phyloP scores from a whole-genome alignment of 306 rosid genomes.

The Quercus suber region DNA sequence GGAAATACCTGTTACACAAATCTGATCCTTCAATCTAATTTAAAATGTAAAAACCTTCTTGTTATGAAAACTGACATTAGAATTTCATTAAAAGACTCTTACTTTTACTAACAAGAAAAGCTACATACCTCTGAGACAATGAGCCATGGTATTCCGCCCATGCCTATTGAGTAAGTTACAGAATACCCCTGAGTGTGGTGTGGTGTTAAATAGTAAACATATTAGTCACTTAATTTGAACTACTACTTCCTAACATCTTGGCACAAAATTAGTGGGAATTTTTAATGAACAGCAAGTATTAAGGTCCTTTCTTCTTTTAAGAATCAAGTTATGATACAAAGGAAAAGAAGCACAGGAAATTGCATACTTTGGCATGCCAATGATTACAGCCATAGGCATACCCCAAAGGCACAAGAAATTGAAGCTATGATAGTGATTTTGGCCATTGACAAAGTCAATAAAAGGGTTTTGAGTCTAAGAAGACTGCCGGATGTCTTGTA shows the following conservation, averaged over 20 bases:
- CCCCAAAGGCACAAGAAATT: not conserved
- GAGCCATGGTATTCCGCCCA: conserved; percentile 90
- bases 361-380: too few relatives aligned
- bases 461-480: not conserved
- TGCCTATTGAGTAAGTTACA: conserved; percentile 72
- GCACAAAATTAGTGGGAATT: not conserved
- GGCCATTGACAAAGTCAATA: not conserved
- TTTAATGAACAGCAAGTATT: not conserved
- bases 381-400: too few relatives aligned
- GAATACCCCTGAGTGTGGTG: conserved; percentile 41
- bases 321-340: too few relatives aligned
- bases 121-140: conserved; percentile 79
- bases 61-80: not conserved
- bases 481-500: too few relatives aligned
- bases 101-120: not conserved
- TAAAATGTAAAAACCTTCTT: not conserved
- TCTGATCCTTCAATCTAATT: not conserved
- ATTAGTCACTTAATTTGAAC: not conserved
- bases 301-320: not conserved
- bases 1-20: conserved; percentile 25
- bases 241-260: not conserved
- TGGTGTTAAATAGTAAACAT: conserved; percentile 5
- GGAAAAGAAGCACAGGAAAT: too few relatives aligned
- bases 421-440: not conserved
- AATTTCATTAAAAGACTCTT: not conserved